Evolutionary conservation across 2,329 filamentous ascomycete species (phyloP), one percentile per base, ranked within the genome.

Genomic region (Alternaria arbusti): DNA sequence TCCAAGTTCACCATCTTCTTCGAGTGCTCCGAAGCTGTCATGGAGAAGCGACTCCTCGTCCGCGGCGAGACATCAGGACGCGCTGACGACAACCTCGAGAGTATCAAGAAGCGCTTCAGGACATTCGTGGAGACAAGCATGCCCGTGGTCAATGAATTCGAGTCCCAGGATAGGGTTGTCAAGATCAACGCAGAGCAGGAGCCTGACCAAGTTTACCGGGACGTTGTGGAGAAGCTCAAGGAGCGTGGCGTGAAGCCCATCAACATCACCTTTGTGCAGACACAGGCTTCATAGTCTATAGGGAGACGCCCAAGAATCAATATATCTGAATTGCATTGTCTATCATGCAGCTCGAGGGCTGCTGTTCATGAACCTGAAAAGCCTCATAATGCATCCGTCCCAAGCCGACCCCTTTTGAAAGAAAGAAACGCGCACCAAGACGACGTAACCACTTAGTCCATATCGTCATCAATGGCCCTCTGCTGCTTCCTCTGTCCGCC

Each of bases 41-140:
- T 99, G 93, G 87, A 95, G 84, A 82, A 86, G 75, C 87, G 95
- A 28, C 84, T 99, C 70, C 82, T 98, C 69, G 91, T 97, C 84
- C 88, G 95, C 54, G 96, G 95, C 66, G 92, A 97, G 89, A 98
- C 95, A 15, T 94, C 91, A 76, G 96, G 96, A 45, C 87, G 96
- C 68, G 85, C 91, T 54, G 96, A 99, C 81, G 96, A 99, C 83
- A 99, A 99, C 79, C 91, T 89, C 59, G 96, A 97, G 82, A 94
- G 90, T 76, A 99, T 98, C 80, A 91, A 92, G 84, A 99, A 99
- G 90, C 88, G 96, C 61, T 99, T 99, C 86, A 90, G 89, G 78
- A 94, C 91, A 5, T 99, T 98, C 78, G 85, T 96, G 73, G 94
- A 98, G 82, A 97, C 94, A 3, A 97, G 93, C 83, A 97, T 98